Evolutionary conservation across 805 yeast species (phyloP).

Genomic region (Wickerhamomyces silvicola): DNA sequence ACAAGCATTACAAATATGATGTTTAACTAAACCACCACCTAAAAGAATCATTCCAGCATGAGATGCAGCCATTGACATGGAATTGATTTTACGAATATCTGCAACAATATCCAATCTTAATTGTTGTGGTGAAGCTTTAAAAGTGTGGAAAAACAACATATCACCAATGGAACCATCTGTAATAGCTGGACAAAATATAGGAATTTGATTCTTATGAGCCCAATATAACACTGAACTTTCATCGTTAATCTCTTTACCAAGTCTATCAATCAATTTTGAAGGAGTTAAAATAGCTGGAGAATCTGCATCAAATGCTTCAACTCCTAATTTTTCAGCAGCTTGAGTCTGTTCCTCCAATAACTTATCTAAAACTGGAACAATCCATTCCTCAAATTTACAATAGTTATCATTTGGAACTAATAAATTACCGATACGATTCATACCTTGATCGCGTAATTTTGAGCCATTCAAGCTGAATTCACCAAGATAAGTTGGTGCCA

Average conservation of each 20-base stretch:
- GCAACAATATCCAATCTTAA: constrained; percentile 87
- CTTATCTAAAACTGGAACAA: constrained; percentile 84
- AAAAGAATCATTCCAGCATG: constrained; percentile 93
- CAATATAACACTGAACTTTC: constrained; percentile 92
- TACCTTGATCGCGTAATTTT: constrained; percentile 83
- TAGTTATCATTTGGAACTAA: constrained; percentile 97
- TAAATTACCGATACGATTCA: constrained; percentile 96
- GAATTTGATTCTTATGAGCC: constrained; percentile 96
- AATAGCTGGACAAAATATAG: constrained; percentile 93
- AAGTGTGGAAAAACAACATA: constrained; percentile 97
- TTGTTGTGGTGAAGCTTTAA: constrained; percentile 87
- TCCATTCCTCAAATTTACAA: constrained; percentile 98
- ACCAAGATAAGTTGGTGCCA: constrained; percentile 95
- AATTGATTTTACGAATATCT: constrained; percentile 86
- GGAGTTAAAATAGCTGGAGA: constrained; percentile 81
- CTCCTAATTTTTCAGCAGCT: constrained; percentile 47
- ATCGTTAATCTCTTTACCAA: constrained; percentile 93
- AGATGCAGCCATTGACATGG: constrained; percentile 91
- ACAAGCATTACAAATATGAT: constrained; percentile 96
- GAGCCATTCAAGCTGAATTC: constrained; percentile 81
- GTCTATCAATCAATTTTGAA: constrained; percentile 80
- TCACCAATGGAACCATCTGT: constrained; percentile 99
- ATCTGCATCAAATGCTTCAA: constrained; percentile 55
- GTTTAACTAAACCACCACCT: constrained; percentile 96
- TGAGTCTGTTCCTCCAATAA: constrained; percentile 86